phyloP scores from a whole-genome alignment of 768 basidiomycete species.

The Collybia sordida region DNA sequence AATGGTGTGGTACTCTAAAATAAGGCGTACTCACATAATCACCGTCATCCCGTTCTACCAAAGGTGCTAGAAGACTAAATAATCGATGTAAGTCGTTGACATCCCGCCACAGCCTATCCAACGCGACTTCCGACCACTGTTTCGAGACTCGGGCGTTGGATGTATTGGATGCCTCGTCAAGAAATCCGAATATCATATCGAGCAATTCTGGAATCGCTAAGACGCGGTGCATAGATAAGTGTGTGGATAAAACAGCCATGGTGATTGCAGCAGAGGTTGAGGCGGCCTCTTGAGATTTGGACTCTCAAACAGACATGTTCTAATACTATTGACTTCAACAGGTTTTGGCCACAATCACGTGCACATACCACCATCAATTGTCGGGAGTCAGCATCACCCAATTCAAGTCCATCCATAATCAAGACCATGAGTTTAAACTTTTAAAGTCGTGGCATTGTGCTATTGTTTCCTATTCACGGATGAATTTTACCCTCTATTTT shows the following conservation, averaged over 20 bases:
- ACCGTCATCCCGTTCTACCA: slow-evolving; percentile 23
- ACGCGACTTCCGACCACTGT: slow-evolving; percentile 55
- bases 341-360: too few relatives aligned
- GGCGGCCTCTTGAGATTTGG: too few relatives aligned
- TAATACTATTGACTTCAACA: too few relatives aligned
- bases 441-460: too few relatives aligned
- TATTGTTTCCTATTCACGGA: too few relatives aligned
- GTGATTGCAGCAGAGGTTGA: too few relatives aligned
- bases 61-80: slow-evolving; percentile 49
- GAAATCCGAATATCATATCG: slow-evolving; percentile 50
- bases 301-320: too few relatives aligned
- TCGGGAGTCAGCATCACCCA: too few relatives aligned
- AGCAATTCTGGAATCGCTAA: slow-evolving; percentile 60
- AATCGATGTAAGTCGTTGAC: slow-evolving; percentile 45
- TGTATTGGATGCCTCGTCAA: slow-evolving; percentile 40
- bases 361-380: too few relatives aligned
- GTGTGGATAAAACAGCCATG: background rate
- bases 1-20: background rate
- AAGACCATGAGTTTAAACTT: too few relatives aligned
- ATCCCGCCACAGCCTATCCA: slow-evolving; percentile 59
- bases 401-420: too few relatives aligned
- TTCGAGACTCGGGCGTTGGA: slow-evolving; percentile 56
- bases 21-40: slow-evolving; percentile 16
- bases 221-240: slow-evolving; percentile 30
- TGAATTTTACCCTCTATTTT: too few relatives aligned